Base-by-base conservation (phyloP, 495 filamentous ascomycete genomes). In the Penicillium goetzii region DNA sequence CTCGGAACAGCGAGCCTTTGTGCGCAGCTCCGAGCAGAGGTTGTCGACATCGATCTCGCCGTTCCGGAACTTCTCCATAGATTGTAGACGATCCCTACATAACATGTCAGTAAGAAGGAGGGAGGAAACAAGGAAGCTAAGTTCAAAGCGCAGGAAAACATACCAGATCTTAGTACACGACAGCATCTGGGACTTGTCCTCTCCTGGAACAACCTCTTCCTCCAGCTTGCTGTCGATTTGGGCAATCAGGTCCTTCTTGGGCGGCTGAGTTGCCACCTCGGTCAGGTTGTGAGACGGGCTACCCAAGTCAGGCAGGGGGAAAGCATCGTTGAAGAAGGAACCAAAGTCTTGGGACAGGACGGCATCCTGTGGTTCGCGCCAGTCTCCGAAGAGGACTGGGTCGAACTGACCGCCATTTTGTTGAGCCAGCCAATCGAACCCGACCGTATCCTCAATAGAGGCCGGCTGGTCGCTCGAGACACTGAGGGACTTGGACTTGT, bases 1-100 rank as follows among this genome's bases (percentile, higher is more conserved):
- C 70, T 96, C 95, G 2, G 92, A 96, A 72, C 96, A 99, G 72
- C 93, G 93, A 50, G 96, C 96, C 78, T 99, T 99, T 69, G 90
- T 89, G 60, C 93, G 89, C n/a, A 99, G 85, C 64, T 99, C 93
- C 7, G 89, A 87, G 77, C 96, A 99, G 14, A 99, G 84, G 58
- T 86, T 85, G 72, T 99, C 96, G 66, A 99, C 89, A 67, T 99
- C 95, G 63, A 97, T 86, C 65, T 94, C 91, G 67, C 92, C 93
- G 52, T 85, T 88, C 67, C 90, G 89, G 71, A 95, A 95, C 70
- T 88, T 92, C 54, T 92, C 89, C 74, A 93, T 95, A 26, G 84
- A 84, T 80, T 94, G 90, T 36, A 99, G 80, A 78, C 90, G 92
- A 76, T 98, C 92, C 95, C 95, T 99, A 72, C 19, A 25, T 33